Conservation (phyloP, 1,284 basidiomycete genomes). For the Irpex rosettiformis region DNA sequence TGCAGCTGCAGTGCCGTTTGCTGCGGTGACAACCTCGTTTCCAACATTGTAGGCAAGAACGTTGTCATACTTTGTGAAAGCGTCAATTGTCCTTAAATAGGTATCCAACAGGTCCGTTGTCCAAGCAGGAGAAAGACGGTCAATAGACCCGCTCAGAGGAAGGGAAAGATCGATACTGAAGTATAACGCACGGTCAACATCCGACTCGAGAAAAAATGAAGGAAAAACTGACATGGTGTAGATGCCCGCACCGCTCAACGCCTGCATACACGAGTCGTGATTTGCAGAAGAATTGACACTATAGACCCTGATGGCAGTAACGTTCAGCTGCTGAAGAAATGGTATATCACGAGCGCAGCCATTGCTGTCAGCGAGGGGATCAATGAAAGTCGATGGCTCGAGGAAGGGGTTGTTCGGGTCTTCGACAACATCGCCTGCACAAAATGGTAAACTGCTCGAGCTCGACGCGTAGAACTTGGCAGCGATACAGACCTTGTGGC, state of each 20-base stretch:
- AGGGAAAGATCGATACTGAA: constrained; percentile 80
- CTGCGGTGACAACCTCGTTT: constrained; percentile 77
- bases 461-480: background rate
- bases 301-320: constrained; percentile 82
- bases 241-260: constrained; percentile 77
- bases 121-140: constrained; percentile 77
- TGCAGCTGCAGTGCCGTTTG: constrained; percentile 60
- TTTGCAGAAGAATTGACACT: constrained; percentile 79
- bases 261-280: constrained; percentile 84
- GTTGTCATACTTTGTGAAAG: constrained; percentile 82
- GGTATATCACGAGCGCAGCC: constrained; percentile 80
- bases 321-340: constrained; percentile 64
- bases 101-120: constrained; percentile 78
- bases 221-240: constrained; percentile 73
- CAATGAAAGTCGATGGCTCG: constrained; percentile 73
- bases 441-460: background rate
- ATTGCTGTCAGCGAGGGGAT: constrained; percentile 68
- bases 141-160: constrained; percentile 84
- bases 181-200: constrained; percentile 10
- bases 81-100: constrained; percentile 77
- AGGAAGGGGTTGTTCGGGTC: constrained; percentile 68
- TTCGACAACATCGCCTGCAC: constrained; percentile 28
- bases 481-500: constrained; percentile 59
- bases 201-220: constrained; percentile 8
- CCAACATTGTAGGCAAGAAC: constrained; percentile 84